Evolutionary conservation across 805 yeast genomes (phyloP).

Genomic region (Diddensiella transvaalensis): DNA sequence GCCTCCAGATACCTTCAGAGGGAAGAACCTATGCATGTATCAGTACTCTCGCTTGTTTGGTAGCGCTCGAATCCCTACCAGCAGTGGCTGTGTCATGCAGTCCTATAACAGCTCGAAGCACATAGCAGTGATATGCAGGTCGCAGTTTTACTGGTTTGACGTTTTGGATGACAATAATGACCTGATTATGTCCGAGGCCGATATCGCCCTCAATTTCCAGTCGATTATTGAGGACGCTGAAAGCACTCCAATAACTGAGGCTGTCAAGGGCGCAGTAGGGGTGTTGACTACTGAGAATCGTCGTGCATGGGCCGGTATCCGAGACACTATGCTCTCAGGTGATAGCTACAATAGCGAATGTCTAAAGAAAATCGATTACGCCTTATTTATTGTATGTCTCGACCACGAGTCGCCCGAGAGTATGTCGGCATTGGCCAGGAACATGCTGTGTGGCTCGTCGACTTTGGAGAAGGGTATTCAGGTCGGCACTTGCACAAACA

Average conservation of each 20-base stretch:
- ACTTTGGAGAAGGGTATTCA: slow-evolving; percentile 80
- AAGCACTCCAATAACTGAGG: slow-evolving; percentile 46
- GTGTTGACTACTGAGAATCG: slow-evolving; percentile 88
- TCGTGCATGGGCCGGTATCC: slow-evolving; percentile 76
- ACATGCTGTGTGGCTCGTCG: slow-evolving; percentile 84
- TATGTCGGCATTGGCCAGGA: slow-evolving; percentile 60
- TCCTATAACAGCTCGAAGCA: slow-evolving; percentile 73
- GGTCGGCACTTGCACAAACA: slow-evolving; percentile 87
- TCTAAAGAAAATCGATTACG: slow-evolving; percentile 70
- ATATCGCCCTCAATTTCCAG: slow-evolving; percentile 68
- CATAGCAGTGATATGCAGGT: slow-evolving; percentile 73
- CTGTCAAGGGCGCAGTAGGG: slow-evolving; percentile 78
- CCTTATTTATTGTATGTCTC: slow-evolving; percentile 76
- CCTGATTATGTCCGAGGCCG: slow-evolving; percentile 68
- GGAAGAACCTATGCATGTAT: slow-evolving; percentile 76
- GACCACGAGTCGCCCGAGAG: slow-evolving; percentile 71
- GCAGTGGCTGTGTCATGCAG: slow-evolving; percentile 80
- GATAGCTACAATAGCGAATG: slow-evolving; percentile 62
- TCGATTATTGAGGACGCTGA: slow-evolving; percentile 74
- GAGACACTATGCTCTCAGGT: slow-evolving; percentile 44
- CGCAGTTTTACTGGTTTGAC: slow-evolving; percentile 94
- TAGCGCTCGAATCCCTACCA: slow-evolving; percentile 80
- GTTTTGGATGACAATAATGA: slow-evolving; percentile 73
- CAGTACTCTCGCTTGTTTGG: slow-evolving; percentile 87
- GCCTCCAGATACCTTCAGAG: slow-evolving; percentile 64